phyloP scores from a whole-genome alignment of 2,329 filamentous ascomycete species.

The Colletotrichum eremochloae region DNA sequence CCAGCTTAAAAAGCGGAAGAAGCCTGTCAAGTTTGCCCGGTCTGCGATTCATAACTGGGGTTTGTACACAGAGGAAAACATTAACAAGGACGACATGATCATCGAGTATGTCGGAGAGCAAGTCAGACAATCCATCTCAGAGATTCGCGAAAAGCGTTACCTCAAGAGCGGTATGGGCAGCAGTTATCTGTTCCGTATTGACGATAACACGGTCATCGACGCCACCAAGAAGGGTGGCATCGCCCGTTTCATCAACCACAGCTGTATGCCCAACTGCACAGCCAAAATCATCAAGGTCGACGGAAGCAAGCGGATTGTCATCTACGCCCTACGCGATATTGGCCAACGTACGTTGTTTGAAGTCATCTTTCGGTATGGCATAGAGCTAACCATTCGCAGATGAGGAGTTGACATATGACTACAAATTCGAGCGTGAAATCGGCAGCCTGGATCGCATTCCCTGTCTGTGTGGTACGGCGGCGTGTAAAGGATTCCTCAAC shows the following conservation, averaged over 20 bases:
- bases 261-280: conserved; percentile 97
- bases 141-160: conserved; percentile 92
- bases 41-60: conserved; percentile 99
- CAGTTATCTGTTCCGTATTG: conserved; percentile 97
- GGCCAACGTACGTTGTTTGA: conserved; percentile 80
- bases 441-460: conserved; percentile 95
- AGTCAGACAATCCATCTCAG: conserved; percentile 96
- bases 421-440: conserved; percentile 99
- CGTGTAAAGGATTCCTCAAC: conserved; percentile 99
- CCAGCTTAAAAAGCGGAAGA: conserved; percentile 99
- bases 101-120: conserved; percentile 99
- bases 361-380: conserved; percentile 1
- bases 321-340: conserved; percentile 97
- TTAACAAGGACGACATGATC: conserved; percentile 98
- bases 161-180: conserved; percentile 97
- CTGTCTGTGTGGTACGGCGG: conserved; percentile 94
- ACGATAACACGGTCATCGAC: conserved; percentile 97
- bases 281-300: conserved; percentile 99
- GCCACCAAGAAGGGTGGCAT: conserved; percentile 99
- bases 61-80: conserved; percentile 97
- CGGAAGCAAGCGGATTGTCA: conserved; percentile 97
- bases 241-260: conserved; percentile 98
- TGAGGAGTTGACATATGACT: conserved; percentile 99
- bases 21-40: conserved; percentile 96
- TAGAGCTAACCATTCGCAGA: conserved; percentile 67